Percentiles rank a stretch among this genome's conserved stretches.
These are phyloP conservation scores for Haematococcus sp. DNA, from an alignment of 139 green algal species.

Conservation along the genomic window DNA sequence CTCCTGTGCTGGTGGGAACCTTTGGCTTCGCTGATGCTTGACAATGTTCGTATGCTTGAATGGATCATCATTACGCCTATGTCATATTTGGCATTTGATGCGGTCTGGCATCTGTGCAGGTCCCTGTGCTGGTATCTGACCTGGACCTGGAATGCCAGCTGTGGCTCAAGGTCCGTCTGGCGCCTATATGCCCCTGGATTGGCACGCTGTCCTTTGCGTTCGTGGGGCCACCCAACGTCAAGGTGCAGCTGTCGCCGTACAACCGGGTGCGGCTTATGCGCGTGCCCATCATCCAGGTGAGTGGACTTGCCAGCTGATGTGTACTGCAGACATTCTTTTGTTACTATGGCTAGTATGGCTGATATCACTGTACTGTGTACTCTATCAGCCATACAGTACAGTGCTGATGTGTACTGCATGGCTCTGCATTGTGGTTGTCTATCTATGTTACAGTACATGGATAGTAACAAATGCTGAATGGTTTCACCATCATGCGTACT, in stretches of 20 bases:
- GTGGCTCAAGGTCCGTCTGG: conserved; percentile 93
- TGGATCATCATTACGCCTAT: neutral
- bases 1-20: too few species aligned
- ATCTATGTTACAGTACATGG: too few species aligned
- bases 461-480: too few species aligned
- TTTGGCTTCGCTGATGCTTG: too few species aligned
- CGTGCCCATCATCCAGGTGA: conserved; percentile 82
- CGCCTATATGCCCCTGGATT: conserved; percentile 89
- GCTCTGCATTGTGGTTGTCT: too few species aligned
- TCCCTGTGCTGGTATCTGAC: conserved; percentile 88
- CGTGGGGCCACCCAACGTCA: conserved; percentile 83
- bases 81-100: neutral
- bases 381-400: too few species aligned
- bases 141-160: conserved; percentile 91
- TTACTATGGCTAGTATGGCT: too few species aligned
- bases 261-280: conserved; percentile 90
- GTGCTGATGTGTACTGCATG: too few species aligned
- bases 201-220: conserved; percentile 90
- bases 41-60: too few species aligned
- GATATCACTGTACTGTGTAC: too few species aligned
- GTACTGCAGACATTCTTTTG: too few species aligned
- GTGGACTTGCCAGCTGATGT: neutral
- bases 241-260: conserved; percentile 93
- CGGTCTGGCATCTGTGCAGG: conserved; percentile 30
- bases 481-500: too few species aligned